Conservation (phyloP, 2,329 filamentous ascomycete species). For the Thielaviopsis cerberus region DNA sequence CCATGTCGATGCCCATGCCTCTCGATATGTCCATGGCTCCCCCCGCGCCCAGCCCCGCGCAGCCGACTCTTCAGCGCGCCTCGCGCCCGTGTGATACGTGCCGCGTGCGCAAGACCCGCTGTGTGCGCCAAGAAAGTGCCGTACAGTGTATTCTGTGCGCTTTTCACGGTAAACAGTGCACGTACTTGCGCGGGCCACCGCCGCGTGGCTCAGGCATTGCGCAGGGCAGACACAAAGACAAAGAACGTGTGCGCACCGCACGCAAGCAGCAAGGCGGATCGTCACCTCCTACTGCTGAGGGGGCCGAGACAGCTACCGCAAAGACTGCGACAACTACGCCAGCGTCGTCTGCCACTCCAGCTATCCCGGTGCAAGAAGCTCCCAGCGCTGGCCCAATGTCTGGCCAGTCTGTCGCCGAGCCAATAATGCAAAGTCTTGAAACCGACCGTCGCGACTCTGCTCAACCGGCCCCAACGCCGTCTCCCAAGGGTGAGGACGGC, state of each 20-base stretch:
- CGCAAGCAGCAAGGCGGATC: slow-evolving; percentile 9
- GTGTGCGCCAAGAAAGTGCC: slow-evolving; percentile 41
- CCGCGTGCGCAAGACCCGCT: slow-evolving; percentile 45
- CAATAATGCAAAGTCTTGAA: not conserved
- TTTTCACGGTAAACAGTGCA: slow-evolving; percentile 49
- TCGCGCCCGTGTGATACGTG: slow-evolving; percentile 43
- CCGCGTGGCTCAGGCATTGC: slow-evolving; percentile 17
- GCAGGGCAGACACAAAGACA: slow-evolving; percentile 14
- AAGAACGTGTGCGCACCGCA: slow-evolving; percentile 11
- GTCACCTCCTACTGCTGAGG: not conserved
- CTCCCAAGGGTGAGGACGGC: not conserved
- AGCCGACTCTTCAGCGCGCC: slow-evolving; percentile 5
- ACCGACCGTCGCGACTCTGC: not conserved
- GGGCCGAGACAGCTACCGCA: not conserved
- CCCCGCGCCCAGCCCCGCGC: not conserved
- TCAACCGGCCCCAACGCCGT: not conserved
- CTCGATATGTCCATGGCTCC: slow-evolving; percentile 1
- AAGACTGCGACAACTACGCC: not conserved
- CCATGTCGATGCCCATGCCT: slow-evolving; percentile 6
- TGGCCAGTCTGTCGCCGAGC: not conserved
- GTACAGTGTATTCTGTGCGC: slow-evolving; percentile 44
- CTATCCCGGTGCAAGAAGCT: not conserved
- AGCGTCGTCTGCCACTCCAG: not conserved
- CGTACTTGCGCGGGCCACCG: slow-evolving; percentile 31
- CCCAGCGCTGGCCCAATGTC: not conserved